Conservation (phyloP, 2,329 filamentous ascomycete genomes). For the Incumbomyces lentus region DNA sequence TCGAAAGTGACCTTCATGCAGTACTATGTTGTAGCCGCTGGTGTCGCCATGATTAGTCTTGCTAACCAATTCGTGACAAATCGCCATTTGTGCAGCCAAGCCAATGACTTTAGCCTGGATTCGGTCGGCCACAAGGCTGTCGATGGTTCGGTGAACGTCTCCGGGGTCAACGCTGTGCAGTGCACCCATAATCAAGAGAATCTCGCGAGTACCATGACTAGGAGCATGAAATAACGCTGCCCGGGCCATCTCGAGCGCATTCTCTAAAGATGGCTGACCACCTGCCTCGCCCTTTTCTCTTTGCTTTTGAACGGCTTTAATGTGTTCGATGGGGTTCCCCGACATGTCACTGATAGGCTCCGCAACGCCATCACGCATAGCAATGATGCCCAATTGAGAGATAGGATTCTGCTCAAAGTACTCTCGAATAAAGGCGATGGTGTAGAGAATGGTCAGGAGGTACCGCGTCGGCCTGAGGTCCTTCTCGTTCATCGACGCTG, state of each 20-base stretch:
- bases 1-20: constrained; percentile 77
- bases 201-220: constrained; percentile 83
- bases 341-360: constrained; percentile 78
- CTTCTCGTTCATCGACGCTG: constrained; percentile 88
- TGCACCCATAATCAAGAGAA: constrained; percentile 84
- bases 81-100: constrained; percentile 79
- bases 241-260: constrained; percentile 89
- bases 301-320: constrained; percentile 61
- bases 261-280: constrained; percentile 75
- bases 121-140: constrained; percentile 64
- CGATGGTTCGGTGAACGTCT: constrained; percentile 87
- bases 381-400: constrained; percentile 83
- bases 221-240: constrained; percentile 88
- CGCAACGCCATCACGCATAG: constrained; percentile 86
- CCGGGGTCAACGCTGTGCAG: constrained; percentile 84
- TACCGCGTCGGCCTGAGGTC: constrained; percentile 84
- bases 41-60: constrained; percentile 72
- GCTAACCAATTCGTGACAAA: constrained; percentile 81
- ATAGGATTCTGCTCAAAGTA: constrained; percentile 99
- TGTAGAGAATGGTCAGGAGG: constrained; percentile 69
- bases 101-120: constrained; percentile 86
- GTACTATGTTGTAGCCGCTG: constrained; percentile 65
- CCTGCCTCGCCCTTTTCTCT: constrained; percentile 43
- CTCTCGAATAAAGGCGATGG: constrained; percentile 78
- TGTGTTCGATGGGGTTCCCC: constrained; percentile 82